These are phyloP conservation scores for Trichoderma erinaceum DNA, from an alignment of 495 filamentous ascomycete genomes.

Conservation along the genomic window DNA sequence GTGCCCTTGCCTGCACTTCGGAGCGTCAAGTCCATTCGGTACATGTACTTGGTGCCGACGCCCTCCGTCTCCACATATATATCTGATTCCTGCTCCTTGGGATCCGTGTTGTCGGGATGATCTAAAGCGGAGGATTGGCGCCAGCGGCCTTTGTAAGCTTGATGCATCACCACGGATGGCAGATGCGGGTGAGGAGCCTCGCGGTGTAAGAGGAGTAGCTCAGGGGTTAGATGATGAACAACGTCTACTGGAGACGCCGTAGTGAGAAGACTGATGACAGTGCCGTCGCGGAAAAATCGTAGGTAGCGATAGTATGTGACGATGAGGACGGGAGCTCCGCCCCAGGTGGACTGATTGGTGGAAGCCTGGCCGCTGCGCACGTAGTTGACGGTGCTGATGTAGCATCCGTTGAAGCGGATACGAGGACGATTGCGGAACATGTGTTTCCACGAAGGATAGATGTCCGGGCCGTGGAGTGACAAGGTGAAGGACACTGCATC, in stretches of 20 bases:
- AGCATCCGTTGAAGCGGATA: slow-evolving; percentile 87
- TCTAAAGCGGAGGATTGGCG: slow-evolving; percentile 27
- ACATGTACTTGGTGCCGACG: slow-evolving; percentile 64
- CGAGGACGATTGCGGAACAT: slow-evolving; percentile 81
- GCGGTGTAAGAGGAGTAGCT: slow-evolving; percentile 28
- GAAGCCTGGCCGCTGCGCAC: slow-evolving; percentile 65
- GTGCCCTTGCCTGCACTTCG: slow-evolving; percentile 49
- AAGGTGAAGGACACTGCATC: slow-evolving; percentile 32
- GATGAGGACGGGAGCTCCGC: slow-evolving; percentile 75
- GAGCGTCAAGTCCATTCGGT: slow-evolving; percentile 68
- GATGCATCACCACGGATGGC: slow-evolving; percentile 31
- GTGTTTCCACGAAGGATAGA: slow-evolving; percentile 45
- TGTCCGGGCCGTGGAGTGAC: slow-evolving; percentile 37
- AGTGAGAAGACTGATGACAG: slow-evolving; percentile 67
- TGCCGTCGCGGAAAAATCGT: slow-evolving; percentile 88
- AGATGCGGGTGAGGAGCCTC: slow-evolving; percentile 26
- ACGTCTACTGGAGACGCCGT: slow-evolving; percentile 79
- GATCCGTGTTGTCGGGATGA: slow-evolving; percentile 19
- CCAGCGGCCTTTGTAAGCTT: slow-evolving; percentile 36
- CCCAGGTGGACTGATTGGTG: slow-evolving; percentile 57
- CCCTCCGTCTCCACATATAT: slow-evolving; percentile 85
- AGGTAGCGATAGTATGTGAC: slow-evolving; percentile 98
- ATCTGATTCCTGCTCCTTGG: slow-evolving; percentile 50
- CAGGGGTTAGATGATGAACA: slow-evolving; percentile 59
- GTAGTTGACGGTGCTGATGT: slow-evolving; percentile 96